Evolutionary conservation across 768 basidiomycete genomes (phyloP).

Genomic region (Leccinellum rugosiceps): DNA sequence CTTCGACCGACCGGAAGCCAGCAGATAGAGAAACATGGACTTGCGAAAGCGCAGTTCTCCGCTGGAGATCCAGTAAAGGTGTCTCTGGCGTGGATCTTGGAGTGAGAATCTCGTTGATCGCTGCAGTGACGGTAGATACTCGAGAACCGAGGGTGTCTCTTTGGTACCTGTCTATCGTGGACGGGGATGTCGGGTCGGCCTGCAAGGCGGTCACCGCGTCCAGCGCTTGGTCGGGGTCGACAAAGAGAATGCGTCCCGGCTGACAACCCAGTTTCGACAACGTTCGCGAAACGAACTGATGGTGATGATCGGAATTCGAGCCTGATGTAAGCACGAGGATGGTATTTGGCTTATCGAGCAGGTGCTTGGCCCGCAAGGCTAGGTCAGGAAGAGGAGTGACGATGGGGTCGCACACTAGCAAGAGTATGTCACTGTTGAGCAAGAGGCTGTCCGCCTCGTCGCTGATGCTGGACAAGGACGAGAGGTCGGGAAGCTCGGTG

Average conservation of each 20-base stretch:
- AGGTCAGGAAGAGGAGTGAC: slow-evolving; percentile 46
- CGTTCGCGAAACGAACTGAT: slow-evolving; percentile 18
- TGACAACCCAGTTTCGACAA: slow-evolving; percentile 22
- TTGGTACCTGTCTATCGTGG: slow-evolving; percentile 62
- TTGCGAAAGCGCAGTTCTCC: slow-evolving; percentile 37
- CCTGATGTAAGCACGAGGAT: slow-evolving; percentile 43
- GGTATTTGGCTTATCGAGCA: slow-evolving; percentile 38
- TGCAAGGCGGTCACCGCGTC: slow-evolving; percentile 49
- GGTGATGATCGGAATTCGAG: slow-evolving; percentile 13
- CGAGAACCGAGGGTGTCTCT: slow-evolving; percentile 57
- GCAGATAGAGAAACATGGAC: slow-evolving; percentile 40
- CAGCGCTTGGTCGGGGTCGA: slow-evolving; percentile 60
- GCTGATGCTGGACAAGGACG: slow-evolving; percentile 13
- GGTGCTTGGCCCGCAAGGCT: slow-evolving; percentile 14
- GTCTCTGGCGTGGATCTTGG: slow-evolving; percentile 1
- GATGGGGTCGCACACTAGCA: slow-evolving; percentile 62
- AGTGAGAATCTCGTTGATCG: slow-evolving; percentile 31
- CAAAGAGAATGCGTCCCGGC: slow-evolving; percentile 38
- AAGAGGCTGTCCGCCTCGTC: slow-evolving; percentile 18
- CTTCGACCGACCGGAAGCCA: slow-evolving; percentile 31
- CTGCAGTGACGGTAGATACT: slow-evolving; percentile 46
- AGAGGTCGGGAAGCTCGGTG: slow-evolving; percentile 34
- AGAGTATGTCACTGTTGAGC: slow-evolving; percentile 54
- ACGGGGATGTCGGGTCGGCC: slow-evolving; percentile 41
- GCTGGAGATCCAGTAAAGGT: slow-evolving; percentile 28